phyloP scores from a whole-genome alignment of 192 early-diverging fungal species.

The Backusella australiensis region DNA sequence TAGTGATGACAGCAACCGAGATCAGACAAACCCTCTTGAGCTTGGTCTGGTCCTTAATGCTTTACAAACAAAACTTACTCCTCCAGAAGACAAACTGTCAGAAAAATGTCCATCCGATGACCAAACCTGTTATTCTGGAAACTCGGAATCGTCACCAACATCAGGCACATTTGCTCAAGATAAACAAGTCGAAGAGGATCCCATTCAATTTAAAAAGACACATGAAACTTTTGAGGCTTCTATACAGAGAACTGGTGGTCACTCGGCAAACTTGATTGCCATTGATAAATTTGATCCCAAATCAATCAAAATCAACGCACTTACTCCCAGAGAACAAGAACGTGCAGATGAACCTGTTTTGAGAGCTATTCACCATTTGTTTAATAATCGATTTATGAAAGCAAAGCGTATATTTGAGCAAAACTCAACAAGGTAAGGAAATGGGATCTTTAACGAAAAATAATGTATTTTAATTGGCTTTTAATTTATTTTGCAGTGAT shows the following conservation, averaged over 20 bases:
- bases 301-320: constrained; percentile 16
- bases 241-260: not conserved
- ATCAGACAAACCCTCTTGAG: not conserved
- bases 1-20: not conserved
- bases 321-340: constrained; percentile 33
- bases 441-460: not conserved
- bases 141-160: not conserved
- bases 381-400: constrained; percentile 36
- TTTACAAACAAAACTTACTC: not conserved
- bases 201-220: not conserved
- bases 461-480: not conserved
- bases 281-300: constrained; percentile 17
- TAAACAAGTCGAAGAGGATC: not conserved
- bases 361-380: constrained; percentile 24
- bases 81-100: not conserved
- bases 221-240: not conserved
- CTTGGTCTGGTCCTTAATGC: constrained; percentile 8
- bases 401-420: constrained; percentile 24
- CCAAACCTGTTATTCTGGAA: not conserved
- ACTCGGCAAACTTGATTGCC: constrained; percentile 16
- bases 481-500: constrained; percentile 23
- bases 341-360: constrained; percentile 21
- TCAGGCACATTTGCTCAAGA: not conserved
- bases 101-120: not conserved
- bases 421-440: constrained; percentile 19